These are phyloP conservation scores for Aspergillus haitiensis DNA, from an alignment of 495 filamentous ascomycete species.

Conservation along the genomic window DNA sequence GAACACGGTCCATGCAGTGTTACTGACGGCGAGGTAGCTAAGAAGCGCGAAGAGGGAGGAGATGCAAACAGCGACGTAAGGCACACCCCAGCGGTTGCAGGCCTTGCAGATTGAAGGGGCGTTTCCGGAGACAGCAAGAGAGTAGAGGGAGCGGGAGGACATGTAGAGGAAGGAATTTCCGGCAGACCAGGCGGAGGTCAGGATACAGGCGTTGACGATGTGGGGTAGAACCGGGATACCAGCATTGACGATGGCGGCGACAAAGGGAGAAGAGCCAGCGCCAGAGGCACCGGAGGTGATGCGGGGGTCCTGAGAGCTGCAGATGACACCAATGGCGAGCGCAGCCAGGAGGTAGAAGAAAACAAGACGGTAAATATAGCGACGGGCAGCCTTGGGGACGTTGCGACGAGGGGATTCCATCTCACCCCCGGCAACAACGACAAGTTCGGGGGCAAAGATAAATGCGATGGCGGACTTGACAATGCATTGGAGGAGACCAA, in stretches of 20 bases:
- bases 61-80: constrained; percentile 43
- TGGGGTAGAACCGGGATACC: constrained; percentile 65
- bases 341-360: constrained; percentile 73
- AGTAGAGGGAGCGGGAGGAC: constrained; percentile 66
- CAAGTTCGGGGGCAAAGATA: constrained; percentile 56
- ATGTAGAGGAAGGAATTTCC: constrained; percentile 83
- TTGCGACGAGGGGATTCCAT: constrained; percentile 73
- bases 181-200: constrained; percentile 68
- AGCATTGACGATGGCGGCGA: constrained; percentile 60
- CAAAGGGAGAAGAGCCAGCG: constrained; percentile 58
- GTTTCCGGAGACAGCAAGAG: constrained; percentile 53
- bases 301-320: constrained; percentile 48
- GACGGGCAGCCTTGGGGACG: constrained; percentile 73
- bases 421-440: constrained; percentile 63
- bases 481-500: constrained; percentile 44
- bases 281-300: constrained; percentile 54
- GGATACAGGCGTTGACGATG: constrained; percentile 76
- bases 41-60: constrained; percentile 38
- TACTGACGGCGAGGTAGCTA: constrained; percentile 39
- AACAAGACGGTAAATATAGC: constrained; percentile 82
- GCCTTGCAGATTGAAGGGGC: constrained; percentile 49
- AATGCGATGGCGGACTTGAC: constrained; percentile 56
- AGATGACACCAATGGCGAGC: constrained; percentile 58
- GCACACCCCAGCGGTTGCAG: constrained; percentile 53
- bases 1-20: constrained; percentile 40